Evolutionary conservation across 2,329 filamentous ascomycete genomes (phyloP).

Genomic region (Clathrospora elynae): DNA sequence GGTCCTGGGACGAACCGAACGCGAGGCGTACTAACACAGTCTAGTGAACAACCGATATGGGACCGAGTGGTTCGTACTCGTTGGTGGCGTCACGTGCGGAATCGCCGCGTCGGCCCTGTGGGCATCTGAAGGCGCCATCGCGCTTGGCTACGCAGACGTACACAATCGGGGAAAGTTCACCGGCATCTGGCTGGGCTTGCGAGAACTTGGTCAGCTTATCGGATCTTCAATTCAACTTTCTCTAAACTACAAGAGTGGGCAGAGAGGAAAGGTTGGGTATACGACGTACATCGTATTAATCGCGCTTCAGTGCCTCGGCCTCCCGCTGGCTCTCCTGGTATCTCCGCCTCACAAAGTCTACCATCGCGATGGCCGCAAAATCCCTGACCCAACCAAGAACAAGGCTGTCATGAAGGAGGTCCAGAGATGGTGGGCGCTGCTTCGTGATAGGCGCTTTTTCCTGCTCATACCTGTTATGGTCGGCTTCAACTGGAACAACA

Average conservation of each 20-base stretch:
- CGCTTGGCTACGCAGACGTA: constrained; percentile 54
- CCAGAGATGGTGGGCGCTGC: constrained; percentile 46
- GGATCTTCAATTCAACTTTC: constrained; percentile 59
- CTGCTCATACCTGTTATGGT: constrained; percentile 58
- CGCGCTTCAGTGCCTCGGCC: constrained; percentile 53
- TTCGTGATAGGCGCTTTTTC: constrained; percentile 54
- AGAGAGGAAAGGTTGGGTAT: constrained; percentile 55
- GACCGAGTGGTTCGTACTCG: constrained; percentile 43
- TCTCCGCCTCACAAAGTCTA: constrained; percentile 56
- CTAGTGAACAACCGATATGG: constrained; percentile 42
- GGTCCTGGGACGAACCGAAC: no score
- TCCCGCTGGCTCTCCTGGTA: constrained; percentile 53
- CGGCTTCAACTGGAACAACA: constrained; percentile 58
- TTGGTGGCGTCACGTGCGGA: constrained; percentile 42
- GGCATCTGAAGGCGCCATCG: constrained; percentile 51
- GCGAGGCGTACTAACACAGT: no score
- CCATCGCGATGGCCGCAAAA: constrained; percentile 47
- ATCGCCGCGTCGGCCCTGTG: constrained; percentile 49
- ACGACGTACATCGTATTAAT: constrained; percentile 50
- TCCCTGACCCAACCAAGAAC: constrained; percentile 44
- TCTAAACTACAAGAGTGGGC: constrained; percentile 53
- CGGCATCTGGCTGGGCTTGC: constrained; percentile 60
- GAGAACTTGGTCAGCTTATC: constrained; percentile 60
- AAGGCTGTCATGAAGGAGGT: constrained; percentile 49
- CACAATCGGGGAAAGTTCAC: constrained; percentile 54